Conservation (phyloP, 768 basidiomycete genomes). For the Coprinellus aureogranulatus region DNA sequence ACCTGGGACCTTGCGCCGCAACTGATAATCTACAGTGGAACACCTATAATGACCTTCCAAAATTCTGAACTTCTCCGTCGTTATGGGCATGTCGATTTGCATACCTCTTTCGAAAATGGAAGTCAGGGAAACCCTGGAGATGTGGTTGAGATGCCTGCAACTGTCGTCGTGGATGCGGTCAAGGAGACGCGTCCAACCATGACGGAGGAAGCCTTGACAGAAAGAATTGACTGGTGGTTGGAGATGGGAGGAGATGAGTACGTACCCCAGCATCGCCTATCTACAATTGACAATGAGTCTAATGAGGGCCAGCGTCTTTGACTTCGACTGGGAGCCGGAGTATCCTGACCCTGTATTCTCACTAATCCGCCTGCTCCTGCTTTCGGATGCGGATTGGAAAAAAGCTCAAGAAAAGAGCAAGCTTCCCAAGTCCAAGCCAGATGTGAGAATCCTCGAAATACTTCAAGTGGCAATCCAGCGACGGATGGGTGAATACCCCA, state of each 20-base stretch:
- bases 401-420: slow-evolving; percentile 60
- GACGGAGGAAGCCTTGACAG: slow-evolving; percentile 24
- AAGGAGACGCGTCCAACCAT: slow-evolving; percentile 16
- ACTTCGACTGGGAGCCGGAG: slow-evolving; percentile 50
- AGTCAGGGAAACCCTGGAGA: slow-evolving; percentile 73
- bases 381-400: slow-evolving; percentile 57
- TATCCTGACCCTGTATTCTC: slow-evolving; percentile 60
- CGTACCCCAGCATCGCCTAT: slow-evolving; percentile 21
- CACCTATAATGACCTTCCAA: slow-evolving; percentile 90
- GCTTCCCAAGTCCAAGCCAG: slow-evolving; percentile 70
- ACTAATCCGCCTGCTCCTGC: slow-evolving; percentile 60
- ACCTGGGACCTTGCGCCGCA: slow-evolving; percentile 7
- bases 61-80: slow-evolving; percentile 92
- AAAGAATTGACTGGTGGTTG: slow-evolving; percentile 90
- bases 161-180: slow-evolving; percentile 54
- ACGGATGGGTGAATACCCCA: slow-evolving; percentile 56
- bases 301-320: slow-evolving; percentile 46
- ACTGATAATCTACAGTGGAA: too few relatives aligned
- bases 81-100: slow-evolving; percentile 87
- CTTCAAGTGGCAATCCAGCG: slow-evolving; percentile 46
- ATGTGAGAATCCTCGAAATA: slow-evolving; percentile 45
- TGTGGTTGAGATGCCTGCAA: slow-evolving; percentile 73
- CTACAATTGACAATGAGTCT: background rate
- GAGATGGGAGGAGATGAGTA: slow-evolving; percentile 90
- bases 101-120: slow-evolving; percentile 51